phyloP scores from a whole-genome alignment of 2,329 filamentous ascomycete species.

The Penicillium sp. region DNA sequence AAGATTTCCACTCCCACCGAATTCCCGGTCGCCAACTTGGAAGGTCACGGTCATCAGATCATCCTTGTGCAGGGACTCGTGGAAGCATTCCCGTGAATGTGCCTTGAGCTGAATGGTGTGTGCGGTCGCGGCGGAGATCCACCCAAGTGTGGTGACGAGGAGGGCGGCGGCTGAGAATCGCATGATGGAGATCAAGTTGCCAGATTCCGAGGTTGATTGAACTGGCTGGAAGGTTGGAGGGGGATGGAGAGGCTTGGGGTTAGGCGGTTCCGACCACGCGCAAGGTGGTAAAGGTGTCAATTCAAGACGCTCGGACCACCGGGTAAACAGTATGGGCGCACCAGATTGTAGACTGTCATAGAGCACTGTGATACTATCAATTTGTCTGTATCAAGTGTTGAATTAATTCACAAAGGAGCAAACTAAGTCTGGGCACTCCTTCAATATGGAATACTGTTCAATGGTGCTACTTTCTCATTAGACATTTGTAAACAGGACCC shows the following conservation, averaged over 20 bases:
- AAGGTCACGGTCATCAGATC: slow-evolving; percentile 99
- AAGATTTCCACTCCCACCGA: slow-evolving; percentile 86
- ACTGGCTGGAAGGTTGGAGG: slow-evolving; percentile 2
- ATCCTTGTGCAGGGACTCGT: slow-evolving; percentile 84
- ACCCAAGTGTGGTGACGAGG: slow-evolving; percentile 50
- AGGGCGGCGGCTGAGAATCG: slow-evolving; percentile 38
- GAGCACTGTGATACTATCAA: background rate
- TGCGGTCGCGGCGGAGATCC: slow-evolving; percentile 59
- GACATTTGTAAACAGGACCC: no score
- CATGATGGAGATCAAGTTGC: slow-evolving; percentile 32
- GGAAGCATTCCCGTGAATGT: slow-evolving; percentile 95
- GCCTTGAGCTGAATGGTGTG: slow-evolving; percentile 96
- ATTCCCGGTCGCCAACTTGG: slow-evolving; percentile 90
- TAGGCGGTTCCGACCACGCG: slow-evolving; percentile 21
- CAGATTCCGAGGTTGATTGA: slow-evolving; percentile 2
- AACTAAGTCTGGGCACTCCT: no score
- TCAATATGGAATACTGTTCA: no score
- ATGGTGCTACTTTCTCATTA: no score
- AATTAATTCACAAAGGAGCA: no score
- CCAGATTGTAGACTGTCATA: slow-evolving; percentile 9
- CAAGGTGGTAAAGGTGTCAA: slow-evolving; percentile 39
- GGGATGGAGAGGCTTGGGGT: slow-evolving; percentile 4
- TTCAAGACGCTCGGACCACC: slow-evolving; percentile 35
- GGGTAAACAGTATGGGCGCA: background rate
- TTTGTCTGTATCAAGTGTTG: no score